phyloP scores from a whole-genome alignment of 768 basidiomycete genomes.

The Tephrocybe rancida region DNA sequence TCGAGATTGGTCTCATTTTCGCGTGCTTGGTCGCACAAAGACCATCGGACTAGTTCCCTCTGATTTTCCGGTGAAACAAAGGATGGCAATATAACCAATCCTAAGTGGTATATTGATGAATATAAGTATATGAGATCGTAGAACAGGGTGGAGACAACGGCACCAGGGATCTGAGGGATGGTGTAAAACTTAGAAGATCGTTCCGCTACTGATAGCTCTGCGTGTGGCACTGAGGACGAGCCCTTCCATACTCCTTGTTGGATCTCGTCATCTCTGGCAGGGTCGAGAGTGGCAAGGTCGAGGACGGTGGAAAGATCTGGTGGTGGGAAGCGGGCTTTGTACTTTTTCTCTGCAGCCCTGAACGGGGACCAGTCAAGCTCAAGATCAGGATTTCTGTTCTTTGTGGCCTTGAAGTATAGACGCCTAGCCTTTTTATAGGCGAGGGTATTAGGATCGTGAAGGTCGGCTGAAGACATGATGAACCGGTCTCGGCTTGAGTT shows the following conservation, averaged over 20 bases:
- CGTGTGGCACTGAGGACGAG: conserved; percentile 35
- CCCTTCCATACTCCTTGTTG: conserved; percentile 51
- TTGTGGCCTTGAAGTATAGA: conserved; percentile 62
- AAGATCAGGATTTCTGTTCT: conserved; percentile 44
- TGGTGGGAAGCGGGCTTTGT: conserved; percentile 78
- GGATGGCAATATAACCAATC: conserved; percentile 81
- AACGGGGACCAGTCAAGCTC: conserved; percentile 74
- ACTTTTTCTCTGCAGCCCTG: conserved; percentile 76
- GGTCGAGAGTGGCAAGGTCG: conserved; percentile 60
- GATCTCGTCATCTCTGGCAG: conserved; percentile 41
- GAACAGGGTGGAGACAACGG: conserved; percentile 19
- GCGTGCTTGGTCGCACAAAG: conserved; percentile 74
- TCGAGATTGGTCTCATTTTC: conserved; percentile 89
- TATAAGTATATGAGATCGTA: conserved; percentile 3
- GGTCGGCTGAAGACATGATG: conserved; percentile 30
- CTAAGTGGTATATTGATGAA: conserved; percentile 40
- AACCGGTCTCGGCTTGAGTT: conserved; percentile 17
- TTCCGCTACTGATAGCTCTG: conserved; percentile 28
- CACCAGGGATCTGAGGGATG: conserved; percentile 62
- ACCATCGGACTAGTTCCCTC: conserved; percentile 67
- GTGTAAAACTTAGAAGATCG: conserved; percentile 39
- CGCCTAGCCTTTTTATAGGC: conserved; percentile 64
- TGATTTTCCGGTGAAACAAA: conserved; percentile 70
- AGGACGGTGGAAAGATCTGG: conserved; percentile 71
- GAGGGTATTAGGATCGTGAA: conserved; percentile 46